These are phyloP conservation scores for Pythium plurisporium DNA, from an alignment of 352 stramenopile genomes.

Conservation along the genomic window DNA sequence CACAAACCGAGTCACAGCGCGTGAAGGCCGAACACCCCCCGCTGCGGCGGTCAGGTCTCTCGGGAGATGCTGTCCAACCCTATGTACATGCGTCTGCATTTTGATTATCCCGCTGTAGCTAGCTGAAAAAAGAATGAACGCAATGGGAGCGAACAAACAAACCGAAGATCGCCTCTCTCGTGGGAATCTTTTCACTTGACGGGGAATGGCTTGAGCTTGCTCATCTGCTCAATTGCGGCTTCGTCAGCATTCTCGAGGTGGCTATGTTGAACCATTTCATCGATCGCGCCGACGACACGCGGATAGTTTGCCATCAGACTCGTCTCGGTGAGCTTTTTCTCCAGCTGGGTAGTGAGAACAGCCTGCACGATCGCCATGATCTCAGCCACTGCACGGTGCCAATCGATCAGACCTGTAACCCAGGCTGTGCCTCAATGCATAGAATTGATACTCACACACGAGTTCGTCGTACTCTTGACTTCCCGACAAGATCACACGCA, in stretches of 20 bases:
- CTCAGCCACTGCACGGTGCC: slow-evolving; percentile 41
- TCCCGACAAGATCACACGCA: slow-evolving; percentile 55
- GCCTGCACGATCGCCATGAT: slow-evolving; percentile 45
- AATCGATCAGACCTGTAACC: background rate
- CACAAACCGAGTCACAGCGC: no score
- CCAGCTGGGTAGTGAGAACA: slow-evolving; percentile 49
- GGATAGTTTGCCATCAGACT: slow-evolving; percentile 56
- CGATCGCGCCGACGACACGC: slow-evolving; percentile 57
- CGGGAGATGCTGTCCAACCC: no score
- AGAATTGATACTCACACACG: slow-evolving; percentile 35
- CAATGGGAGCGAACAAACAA: no score
- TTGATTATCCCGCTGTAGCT: background rate
- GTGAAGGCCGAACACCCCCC: no score
- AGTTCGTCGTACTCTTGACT: slow-evolving; percentile 70
- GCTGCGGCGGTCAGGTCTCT: no score
- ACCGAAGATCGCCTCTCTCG: background rate
- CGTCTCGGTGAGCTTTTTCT: slow-evolving; percentile 65
- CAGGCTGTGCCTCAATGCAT: background rate
- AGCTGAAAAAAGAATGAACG: no score
- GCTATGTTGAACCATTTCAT: slow-evolving; percentile 65
- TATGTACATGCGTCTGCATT: slow-evolving; percentile 8
- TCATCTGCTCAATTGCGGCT: slow-evolving; percentile 48
- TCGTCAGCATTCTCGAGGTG: slow-evolving; percentile 52
- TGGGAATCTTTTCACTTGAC: slow-evolving; percentile 27
- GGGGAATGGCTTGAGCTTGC: slow-evolving; percentile 42